Percentiles rank a stretch among this genome's conserved stretches.
Evolutionary conservation across 257 asterid species (phyloP).

Genomic region (Nicotiana sylvestris): DNA sequence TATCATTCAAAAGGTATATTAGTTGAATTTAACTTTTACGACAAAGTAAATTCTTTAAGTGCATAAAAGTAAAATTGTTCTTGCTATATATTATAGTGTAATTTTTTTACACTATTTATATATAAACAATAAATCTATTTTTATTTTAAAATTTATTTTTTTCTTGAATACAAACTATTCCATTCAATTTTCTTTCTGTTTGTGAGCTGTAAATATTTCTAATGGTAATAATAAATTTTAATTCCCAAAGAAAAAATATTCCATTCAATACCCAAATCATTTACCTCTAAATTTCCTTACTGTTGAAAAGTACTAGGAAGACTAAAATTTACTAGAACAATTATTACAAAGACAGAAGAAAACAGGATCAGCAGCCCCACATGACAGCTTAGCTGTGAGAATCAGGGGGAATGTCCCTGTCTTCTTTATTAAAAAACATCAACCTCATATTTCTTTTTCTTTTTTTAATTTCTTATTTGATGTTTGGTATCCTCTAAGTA

Average conservation of each 20-base stretch:
- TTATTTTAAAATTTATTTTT: not conserved
- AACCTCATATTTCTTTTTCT: too few relatives aligned
- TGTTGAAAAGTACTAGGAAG: not conserved
- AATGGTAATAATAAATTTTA: too few relatives aligned
- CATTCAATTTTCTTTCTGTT: not conserved
- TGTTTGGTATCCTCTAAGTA: too few relatives aligned
- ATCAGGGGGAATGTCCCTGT: not conserved
- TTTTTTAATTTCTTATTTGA: too few relatives aligned
- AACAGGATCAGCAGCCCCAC: not conserved
- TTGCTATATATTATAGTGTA: too few relatives aligned
- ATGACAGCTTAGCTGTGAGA: conserved; percentile 11
- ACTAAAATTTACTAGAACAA: not conserved
- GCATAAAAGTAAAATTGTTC: too few relatives aligned
- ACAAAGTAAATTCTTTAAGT: too few relatives aligned
- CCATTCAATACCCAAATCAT: not conserved
- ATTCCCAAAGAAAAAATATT: too few relatives aligned
- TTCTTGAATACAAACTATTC: not conserved
- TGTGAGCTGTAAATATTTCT: too few relatives aligned
- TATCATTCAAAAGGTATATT: too few relatives aligned
- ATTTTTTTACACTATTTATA: too few relatives aligned
- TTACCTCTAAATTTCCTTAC: not conserved
- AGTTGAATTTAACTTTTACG: too few relatives aligned
- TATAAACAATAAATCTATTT: not conserved
- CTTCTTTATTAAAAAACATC: not conserved
- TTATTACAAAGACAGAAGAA: not conserved